A percentile compares a stretch with the other conserved stretches of the same genome.
Conservation (phyloP, 2,329 filamentous ascomycete species). For the Ceratocystis smalleyi region DNA sequence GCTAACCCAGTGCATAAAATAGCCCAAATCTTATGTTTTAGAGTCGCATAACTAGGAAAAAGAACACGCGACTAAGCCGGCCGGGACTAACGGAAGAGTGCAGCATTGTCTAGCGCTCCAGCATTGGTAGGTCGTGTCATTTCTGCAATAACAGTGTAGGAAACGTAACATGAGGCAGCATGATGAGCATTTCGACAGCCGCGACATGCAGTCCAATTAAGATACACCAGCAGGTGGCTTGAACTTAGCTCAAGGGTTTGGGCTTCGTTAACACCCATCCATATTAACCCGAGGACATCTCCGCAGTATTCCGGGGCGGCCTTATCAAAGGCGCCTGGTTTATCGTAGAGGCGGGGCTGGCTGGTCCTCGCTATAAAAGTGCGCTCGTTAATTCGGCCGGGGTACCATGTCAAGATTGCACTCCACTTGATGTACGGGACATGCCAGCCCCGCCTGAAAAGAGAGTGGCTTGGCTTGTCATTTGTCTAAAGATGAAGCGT, state of each 20-base stretch:
- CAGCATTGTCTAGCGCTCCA: not conserved
- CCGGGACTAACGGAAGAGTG: no score
- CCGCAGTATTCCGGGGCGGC: not conserved
- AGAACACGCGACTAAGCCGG: no score
- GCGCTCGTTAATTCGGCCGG: constrained; percentile 1
- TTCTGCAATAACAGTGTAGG: not conserved
- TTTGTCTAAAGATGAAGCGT: not conserved
- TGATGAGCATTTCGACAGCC: not conserved
- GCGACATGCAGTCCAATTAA: not conserved
- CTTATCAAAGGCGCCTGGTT: not conserved
- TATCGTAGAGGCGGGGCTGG: not conserved
- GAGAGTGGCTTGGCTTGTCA: not conserved
- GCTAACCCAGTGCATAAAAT: no score
- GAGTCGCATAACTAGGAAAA: no score
- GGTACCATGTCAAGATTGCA: not conserved
- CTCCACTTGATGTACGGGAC: not conserved
- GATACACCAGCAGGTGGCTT: not conserved
- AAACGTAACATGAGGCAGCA: not conserved
- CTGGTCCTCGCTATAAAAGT: not conserved
- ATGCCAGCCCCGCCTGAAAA: not conserved
- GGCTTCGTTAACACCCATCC: not conserved
- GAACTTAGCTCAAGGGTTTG: not conserved
- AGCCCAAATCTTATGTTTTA: no score
- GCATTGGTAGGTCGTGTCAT: not conserved
- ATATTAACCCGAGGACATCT: not conserved